Evolutionary conservation across 257 asterid species (phyloP).

Genomic region (Solanum medicagineum): DNA sequence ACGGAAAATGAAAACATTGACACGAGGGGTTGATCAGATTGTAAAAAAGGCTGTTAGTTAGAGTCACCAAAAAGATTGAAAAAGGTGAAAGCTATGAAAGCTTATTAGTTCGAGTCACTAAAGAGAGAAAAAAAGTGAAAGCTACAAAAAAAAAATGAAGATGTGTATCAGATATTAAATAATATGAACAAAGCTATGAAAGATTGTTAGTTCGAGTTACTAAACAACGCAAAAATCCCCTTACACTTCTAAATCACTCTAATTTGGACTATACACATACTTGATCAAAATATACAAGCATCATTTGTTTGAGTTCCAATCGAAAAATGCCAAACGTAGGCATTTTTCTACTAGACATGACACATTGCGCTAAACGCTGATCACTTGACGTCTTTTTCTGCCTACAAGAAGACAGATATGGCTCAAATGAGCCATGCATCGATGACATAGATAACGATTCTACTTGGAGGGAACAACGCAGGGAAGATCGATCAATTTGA

Average conservation of each 20-base stretch:
- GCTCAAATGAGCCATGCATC: neutral
- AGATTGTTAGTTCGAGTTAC: too few species aligned
- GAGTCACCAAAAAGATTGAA: too few species aligned
- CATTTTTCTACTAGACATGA: neutral
- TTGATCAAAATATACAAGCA: neutral
- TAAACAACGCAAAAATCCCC: too few species aligned
- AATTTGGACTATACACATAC: neutral
- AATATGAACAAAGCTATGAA: too few species aligned
- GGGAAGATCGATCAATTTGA: slow-evolving; percentile 17
- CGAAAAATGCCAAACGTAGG: neutral
- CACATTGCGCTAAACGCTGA: neutral
- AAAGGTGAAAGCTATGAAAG: too few species aligned
- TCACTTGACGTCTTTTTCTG: neutral
- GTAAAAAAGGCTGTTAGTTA: too few species aligned
- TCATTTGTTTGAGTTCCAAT: neutral
- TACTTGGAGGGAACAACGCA: slow-evolving; percentile 2
- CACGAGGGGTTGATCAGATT: neutral
- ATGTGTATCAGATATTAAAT: neutral
- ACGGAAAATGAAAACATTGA: neutral
- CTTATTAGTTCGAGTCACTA: neutral
- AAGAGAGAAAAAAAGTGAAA: neutral
- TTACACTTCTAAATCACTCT: too few species aligned
- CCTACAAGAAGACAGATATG: neutral
- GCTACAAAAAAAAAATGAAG: too few species aligned
- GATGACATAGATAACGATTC: neutral